Percentiles rank a stretch among this genome's conserved stretches.
These are phyloP conservation scores for Paecilomyces niveus DNA, from an alignment of 2,329 filamentous ascomycete genomes.

Conservation along the genomic window DNA sequence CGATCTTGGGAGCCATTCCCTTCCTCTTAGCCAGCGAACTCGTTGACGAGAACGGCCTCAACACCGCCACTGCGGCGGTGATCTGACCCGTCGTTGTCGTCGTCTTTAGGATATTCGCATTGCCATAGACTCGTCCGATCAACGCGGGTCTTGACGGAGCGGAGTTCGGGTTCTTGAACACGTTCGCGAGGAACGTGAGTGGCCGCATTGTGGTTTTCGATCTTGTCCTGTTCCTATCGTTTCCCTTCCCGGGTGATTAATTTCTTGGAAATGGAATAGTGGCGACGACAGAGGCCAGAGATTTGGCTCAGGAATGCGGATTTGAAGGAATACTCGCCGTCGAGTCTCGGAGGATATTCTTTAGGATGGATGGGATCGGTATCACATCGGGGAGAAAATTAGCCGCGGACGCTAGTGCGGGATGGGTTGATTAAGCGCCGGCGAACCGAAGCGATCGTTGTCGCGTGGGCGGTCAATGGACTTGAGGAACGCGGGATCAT, in stretches of 20 bases:
- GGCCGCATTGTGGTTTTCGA: constrained; percentile 9
- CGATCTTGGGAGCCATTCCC: constrained; percentile 18
- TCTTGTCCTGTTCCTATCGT: not conserved
- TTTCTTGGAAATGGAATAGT: not conserved
- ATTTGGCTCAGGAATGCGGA: not conserved
- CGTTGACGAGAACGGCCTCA: constrained; percentile 34
- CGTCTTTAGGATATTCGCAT: constrained; percentile 15
- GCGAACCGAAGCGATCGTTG: not conserved
- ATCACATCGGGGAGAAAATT: not conserved
- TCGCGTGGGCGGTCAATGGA: not conserved
- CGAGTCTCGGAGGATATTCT: not conserved
- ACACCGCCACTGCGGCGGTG: constrained; percentile 15
- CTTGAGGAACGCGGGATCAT: not conserved
- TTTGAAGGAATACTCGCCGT: not conserved
- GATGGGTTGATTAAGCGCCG: not conserved
- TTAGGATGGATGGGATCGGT: not conserved
- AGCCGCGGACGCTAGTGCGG: not conserved
- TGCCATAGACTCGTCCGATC: not conserved
- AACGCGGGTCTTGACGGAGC: constrained; percentile 18
- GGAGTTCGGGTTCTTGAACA: constrained; percentile 37
- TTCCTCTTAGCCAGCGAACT: constrained; percentile 34
- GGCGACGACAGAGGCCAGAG: not conserved
- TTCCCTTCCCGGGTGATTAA: not conserved
- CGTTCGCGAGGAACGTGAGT: constrained; percentile 36
- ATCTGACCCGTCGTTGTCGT: constrained; percentile 11